phyloP scores from a whole-genome alignment of 2,329 filamentous ascomycete species.

The Cytospora schulzeri region DNA sequence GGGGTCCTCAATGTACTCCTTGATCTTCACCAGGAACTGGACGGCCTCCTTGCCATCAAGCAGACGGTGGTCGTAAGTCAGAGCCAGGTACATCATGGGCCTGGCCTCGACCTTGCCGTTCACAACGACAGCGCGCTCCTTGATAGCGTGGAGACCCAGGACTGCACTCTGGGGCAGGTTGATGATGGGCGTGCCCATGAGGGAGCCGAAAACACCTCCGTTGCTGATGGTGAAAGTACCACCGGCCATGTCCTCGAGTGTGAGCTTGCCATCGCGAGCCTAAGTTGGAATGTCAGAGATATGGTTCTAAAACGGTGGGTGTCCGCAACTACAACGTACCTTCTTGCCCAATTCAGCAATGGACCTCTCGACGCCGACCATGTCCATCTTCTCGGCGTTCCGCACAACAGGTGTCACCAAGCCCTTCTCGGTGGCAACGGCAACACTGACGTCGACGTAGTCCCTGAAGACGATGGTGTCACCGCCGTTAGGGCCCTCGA shows the following conservation, averaged over 20 bases:
- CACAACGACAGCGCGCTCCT: slow-evolving; percentile 85
- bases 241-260: slow-evolving; percentile 98
- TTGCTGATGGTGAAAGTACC: slow-evolving; percentile 99
- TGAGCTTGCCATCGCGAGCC: slow-evolving; percentile 94
- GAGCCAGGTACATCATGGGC: slow-evolving; percentile 99
- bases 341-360: slow-evolving; percentile 97
- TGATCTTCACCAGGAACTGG: slow-evolving; percentile 94
- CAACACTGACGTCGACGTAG: slow-evolving; percentile 96
- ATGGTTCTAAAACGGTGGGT: not conserved
- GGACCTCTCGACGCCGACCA: slow-evolving; percentile 85
- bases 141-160: slow-evolving; percentile 92
- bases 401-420: slow-evolving; percentile 95
- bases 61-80: slow-evolving; percentile 96
- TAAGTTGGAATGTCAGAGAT: slow-evolving; percentile 39
- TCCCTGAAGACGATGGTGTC: slow-evolving; percentile 98
- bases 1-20: slow-evolving; percentile 97
- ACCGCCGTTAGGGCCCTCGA: slow-evolving; percentile 90
- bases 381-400: slow-evolving; percentile 85
- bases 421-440: slow-evolving; percentile 96
- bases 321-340: slow-evolving; percentile 50
- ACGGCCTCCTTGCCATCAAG: slow-evolving; percentile 94
- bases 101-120: slow-evolving; percentile 94
- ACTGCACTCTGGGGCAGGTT: slow-evolving; percentile 94
- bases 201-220: slow-evolving; percentile 92
- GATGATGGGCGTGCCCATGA: slow-evolving; percentile 98